phyloP scores from a whole-genome alignment of 176 grass and related monocot genomes.

The Hordeum marinum region DNA sequence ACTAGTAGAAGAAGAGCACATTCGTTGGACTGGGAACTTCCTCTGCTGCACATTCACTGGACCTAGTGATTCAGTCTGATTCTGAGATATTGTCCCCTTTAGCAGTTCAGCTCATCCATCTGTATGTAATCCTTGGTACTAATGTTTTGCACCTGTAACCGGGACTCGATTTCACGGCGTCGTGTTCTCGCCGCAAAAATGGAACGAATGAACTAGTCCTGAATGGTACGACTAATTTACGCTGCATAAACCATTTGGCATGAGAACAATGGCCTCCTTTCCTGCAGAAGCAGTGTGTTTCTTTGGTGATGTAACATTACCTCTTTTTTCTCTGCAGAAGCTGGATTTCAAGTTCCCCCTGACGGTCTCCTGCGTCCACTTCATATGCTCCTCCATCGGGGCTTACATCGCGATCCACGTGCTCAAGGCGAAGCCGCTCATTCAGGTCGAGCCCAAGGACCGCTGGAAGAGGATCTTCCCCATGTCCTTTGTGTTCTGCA shows the following conservation, averaged over 20 bases:
- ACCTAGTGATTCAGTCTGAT: not conserved
- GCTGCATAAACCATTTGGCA: too few relatives aligned
- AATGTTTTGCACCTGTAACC: not conserved
- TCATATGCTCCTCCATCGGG: constrained; percentile 88
- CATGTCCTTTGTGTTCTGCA: constrained; percentile 98
- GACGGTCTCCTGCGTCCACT: constrained; percentile 92
- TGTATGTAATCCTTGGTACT: not conserved
- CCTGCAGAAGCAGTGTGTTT: not conserved
- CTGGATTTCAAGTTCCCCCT: constrained; percentile 97
- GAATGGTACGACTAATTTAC: too few relatives aligned
- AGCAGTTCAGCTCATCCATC: too few relatives aligned
- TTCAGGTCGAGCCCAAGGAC: constrained; percentile 71
- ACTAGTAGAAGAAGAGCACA: not conserved
- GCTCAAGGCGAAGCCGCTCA: constrained; percentile 76
- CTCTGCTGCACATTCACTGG: not conserved
- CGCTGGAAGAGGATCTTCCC: constrained; percentile 98
- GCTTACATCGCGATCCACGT: constrained; percentile 80
- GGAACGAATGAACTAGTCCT: not conserved
- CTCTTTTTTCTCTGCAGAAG: constrained; percentile 41
- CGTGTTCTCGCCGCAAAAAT: not conserved
- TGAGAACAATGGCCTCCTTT: not conserved
- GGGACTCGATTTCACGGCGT: not conserved
- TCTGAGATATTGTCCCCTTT: too few relatives aligned
- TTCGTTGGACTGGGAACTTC: not conserved
- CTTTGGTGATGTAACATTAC: not conserved